Evolutionary conservation across 345 rosid species (phyloP), one percentile per base, ranked within the genome.

Genomic region (Litchi chinensis): DNA sequence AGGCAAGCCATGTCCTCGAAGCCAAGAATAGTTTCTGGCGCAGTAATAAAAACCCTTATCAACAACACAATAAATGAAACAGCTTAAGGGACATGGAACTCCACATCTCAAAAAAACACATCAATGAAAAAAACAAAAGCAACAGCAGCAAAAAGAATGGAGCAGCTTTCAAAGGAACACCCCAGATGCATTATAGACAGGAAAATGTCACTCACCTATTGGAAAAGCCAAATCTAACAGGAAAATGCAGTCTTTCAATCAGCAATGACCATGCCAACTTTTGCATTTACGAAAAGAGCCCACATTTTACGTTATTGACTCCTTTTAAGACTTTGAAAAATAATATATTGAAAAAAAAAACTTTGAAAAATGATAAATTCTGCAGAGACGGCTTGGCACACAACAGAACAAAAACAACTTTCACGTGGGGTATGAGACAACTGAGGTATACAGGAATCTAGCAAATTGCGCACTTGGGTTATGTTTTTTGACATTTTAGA

Each of bases 21-120:
- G 74, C 72, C 41, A 73, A 72, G 66, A 37, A 68, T 57, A 75
- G 24, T 59, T 52, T 63, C 68, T 24, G 63, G 24, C 4, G 39
- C 54, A 40, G 37, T 3, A 22, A 6, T 15, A 16, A 24, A 62
- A 6, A 22, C 40, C 11, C 54, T 66, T 21, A 15, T 44, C 50
- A 60, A 13, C 12, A 37, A 59, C 40, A 59, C 9, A 40, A n/a
- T 39, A 7, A 39, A 59, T 57, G 66, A 39, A 73, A 46, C 52
- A 59, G 50, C 44, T 54, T 32, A 3, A 3, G 37, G 37, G 37
- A 54, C n/a, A 54, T 15, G n/a, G 13, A 66, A 41, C 9, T n/a
- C 15, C 69, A 32, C 37, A 18, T 37, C 46, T 66, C 40, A 28
- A 32, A 37, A 12, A 15, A 63, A 26, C 0, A 26, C 0, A 26